Evolutionary conservation across 2,329 filamentous ascomycete genomes (phyloP).

Genomic region (Fusarium sp.): DNA sequence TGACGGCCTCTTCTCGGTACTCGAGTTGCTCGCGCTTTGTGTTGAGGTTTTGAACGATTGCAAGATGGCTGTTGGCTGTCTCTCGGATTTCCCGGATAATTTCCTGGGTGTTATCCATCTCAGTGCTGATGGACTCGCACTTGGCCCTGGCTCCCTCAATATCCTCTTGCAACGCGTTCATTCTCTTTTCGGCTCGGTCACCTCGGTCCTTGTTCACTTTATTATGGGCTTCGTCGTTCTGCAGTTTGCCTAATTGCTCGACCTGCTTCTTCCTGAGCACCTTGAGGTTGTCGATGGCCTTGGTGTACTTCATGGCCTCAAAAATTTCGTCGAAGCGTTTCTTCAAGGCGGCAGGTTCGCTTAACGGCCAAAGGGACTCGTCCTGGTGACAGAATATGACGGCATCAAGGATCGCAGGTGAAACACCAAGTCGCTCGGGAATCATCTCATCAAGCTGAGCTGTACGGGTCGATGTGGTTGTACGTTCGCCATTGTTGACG

Average conservation of each 20-base stretch:
- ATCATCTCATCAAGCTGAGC: slow-evolving; percentile 86
- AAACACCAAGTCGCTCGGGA: slow-evolving; percentile 88
- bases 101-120: slow-evolving; percentile 70
- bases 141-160: slow-evolving; percentile 72
- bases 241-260: slow-evolving; percentile 77
- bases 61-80: slow-evolving; percentile 78
- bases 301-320: slow-evolving; percentile 95
- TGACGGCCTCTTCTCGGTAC: slow-evolving; percentile 76
- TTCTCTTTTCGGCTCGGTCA: slow-evolving; percentile 75
- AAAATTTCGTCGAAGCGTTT: slow-evolving; percentile 98
- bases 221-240: slow-evolving; percentile 79
- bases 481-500: slow-evolving; percentile 82
- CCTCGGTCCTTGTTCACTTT: slow-evolving; percentile 89
- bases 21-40: slow-evolving; percentile 81
- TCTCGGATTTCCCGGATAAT: slow-evolving; percentile 75
- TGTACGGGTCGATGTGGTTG: slow-evolving; percentile 81
- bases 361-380: slow-evolving; percentile 96
- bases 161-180: slow-evolving; percentile 72
- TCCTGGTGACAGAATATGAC: slow-evolving; percentile 99
- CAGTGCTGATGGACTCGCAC: slow-evolving; percentile 66
- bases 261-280: slow-evolving; percentile 84
- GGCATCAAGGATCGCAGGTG: slow-evolving; percentile 87
- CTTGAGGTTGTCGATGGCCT: slow-evolving; percentile 96
- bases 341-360: slow-evolving; percentile 85
- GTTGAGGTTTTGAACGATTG: slow-evolving; percentile 79